Conservation (phyloP, 768 basidiomycete species). For the Serendipita sp. region DNA sequence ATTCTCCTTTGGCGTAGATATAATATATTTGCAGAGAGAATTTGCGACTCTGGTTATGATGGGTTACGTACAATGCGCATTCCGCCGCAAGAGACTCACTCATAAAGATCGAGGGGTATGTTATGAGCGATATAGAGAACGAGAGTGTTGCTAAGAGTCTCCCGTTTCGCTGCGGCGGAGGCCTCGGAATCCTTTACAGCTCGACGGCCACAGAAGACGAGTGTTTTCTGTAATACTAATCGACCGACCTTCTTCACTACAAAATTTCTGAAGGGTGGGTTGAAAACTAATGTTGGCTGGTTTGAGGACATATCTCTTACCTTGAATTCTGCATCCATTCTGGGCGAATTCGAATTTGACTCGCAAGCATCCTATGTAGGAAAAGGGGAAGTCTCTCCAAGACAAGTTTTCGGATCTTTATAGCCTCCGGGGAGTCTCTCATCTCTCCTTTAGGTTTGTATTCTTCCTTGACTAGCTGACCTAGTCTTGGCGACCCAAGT, state of each 20-base stretch:
- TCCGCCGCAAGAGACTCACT: neutral
- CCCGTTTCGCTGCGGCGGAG: slow-evolving; percentile 78
- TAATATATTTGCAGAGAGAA: slow-evolving; percentile 62
- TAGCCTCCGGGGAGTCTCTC: slow-evolving; percentile 29
- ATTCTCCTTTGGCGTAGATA: slow-evolving; percentile 63
- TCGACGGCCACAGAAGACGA: slow-evolving; percentile 39
- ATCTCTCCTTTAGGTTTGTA: slow-evolving; percentile 45
- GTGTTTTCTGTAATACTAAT: neutral
- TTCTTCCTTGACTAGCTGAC: slow-evolving; percentile 58
- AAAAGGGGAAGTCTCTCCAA: slow-evolving; percentile 80
- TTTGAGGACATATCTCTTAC: slow-evolving; percentile 52
- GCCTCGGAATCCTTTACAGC: slow-evolving; percentile 42
- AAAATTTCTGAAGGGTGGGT: slow-evolving; percentile 45
- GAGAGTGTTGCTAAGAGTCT: slow-evolving; percentile 34
- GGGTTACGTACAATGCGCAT: neutral
- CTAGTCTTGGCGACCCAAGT: slow-evolving; percentile 63
- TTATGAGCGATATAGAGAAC: neutral
- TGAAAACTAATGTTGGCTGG: slow-evolving; percentile 42
- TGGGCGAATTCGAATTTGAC: slow-evolving; percentile 41
- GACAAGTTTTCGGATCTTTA: slow-evolving; percentile 43
- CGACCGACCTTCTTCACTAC: neutral
- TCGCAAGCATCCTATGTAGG: slow-evolving; percentile 71
- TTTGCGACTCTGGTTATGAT: slow-evolving; percentile 49
- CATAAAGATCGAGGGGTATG: neutral
- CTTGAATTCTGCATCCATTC: slow-evolving; percentile 40